Evolutionary conservation across 345 rosid species (phyloP), one percentile per base, ranked within the genome.

Genomic region (Citrus sp.): DNA sequence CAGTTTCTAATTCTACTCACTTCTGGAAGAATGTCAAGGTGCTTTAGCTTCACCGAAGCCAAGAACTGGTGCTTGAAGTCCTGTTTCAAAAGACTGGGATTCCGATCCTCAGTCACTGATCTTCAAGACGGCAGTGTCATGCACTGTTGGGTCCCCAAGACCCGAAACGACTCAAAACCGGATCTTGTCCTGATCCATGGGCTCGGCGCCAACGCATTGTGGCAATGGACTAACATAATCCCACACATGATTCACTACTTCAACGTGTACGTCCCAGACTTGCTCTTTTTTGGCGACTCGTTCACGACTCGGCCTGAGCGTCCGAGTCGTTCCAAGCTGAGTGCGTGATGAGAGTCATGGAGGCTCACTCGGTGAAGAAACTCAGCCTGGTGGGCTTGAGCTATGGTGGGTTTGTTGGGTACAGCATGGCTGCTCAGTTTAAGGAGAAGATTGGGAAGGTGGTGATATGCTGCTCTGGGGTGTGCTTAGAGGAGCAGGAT

Each of bases 141-240:
- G 77, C 95, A 94, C 83, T 90, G 91, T 73, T 94, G 97, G 97
- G 87, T 88, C 78, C 95, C 98, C 73, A 84, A 81, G 42, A 80
- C 65, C 79, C 83, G 66, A 13, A 66, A 14, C 2, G 85, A 77
- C 6, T 73, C 89, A 46, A 86, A 87, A 75, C 92, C 91, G 4
- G 81, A 92, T 75, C 95, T 93, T 80, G 88, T 94, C 65, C 91
- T 90, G 42, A 89, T 94, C 87, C 97, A 94, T 71, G 97, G 98
- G 2, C 79, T 94, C 0, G 97, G 97, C 8, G 87, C 91, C 83
- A 85, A 90, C 75, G 97, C 95, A 71, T 46, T 93, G 71, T 94
- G 98, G 98, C 95, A 92, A 67, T 94, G 94, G 93, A 83, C 83
- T 32, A 86, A 90, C 78, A 75, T 82, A 69, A 37, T 91, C 59